Conservation (phyloP, 1,284 basidiomycete genomes). For the Vanrija pseudolonga region DNA sequence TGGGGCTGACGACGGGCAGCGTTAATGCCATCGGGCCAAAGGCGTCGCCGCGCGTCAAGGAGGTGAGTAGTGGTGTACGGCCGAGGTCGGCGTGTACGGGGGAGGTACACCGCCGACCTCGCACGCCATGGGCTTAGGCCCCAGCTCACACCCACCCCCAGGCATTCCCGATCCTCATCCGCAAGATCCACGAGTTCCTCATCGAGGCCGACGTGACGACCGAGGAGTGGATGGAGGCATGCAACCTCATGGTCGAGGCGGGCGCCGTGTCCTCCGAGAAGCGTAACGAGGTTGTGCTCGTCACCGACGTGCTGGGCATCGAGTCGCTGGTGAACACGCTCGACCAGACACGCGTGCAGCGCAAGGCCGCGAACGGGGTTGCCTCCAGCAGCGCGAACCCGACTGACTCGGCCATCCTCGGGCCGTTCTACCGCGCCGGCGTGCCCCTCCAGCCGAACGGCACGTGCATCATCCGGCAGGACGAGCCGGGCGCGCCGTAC, state of each 20-base stretch:
- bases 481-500: slow-evolving; percentile 33
- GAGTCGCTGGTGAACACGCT: slow-evolving; percentile 39
- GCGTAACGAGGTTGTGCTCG: slow-evolving; percentile 49
- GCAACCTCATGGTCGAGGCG: slow-evolving; percentile 44
- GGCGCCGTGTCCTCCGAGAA: slow-evolving; percentile 45
- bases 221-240: slow-evolving; percentile 46
- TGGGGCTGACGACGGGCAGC: neutral
- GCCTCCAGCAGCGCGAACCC: slow-evolving; percentile 3
- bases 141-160: neutral
- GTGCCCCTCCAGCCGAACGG: slow-evolving; percentile 41
- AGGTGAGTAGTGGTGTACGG: slow-evolving; percentile 13
- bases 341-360: slow-evolving; percentile 16
- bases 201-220: slow-evolving; percentile 46
- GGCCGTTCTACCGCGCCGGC: slow-evolving; percentile 27
- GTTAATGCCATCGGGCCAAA: slow-evolving; percentile 23
- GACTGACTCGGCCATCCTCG: slow-evolving; percentile 44
- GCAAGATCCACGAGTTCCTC: slow-evolving; percentile 40
- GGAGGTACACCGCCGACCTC: no score
- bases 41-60: slow-evolving; percentile 43
- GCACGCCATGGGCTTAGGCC: no score
- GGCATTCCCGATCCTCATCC: slow-evolving; percentile 41
- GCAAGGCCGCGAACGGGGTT: slow-evolving; percentile 4
- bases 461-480: slow-evolving; percentile 31
- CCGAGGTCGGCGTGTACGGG: no score
- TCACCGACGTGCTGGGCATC: slow-evolving; percentile 47